Base-by-base conservation (phyloP, 202 grass and related monocot genomes). In the Schoenoplectus triqueter region DNA sequence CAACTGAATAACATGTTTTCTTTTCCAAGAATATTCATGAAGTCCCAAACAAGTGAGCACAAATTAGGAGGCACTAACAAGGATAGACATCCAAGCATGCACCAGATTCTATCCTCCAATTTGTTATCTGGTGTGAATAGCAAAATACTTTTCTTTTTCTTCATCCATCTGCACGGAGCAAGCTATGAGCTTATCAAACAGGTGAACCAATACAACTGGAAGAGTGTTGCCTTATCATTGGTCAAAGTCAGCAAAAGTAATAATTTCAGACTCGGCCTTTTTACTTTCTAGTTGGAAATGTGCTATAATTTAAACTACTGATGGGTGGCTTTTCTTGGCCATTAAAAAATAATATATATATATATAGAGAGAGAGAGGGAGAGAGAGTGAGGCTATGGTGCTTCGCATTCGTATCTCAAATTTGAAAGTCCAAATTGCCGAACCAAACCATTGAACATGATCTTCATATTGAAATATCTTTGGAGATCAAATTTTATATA, bases 241-340 rank as follows among this genome's bases (percentile, higher is more conserved):
- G 71, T 48, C 10, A 54, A 72, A 48, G 10, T 55, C 49, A 76
- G 64, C 44, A 44, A 70, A 83, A 70, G 47, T 64, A 74, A 69
- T 86, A 31, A 31, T 31, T 31, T 31, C 31, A 31, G 31, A 31
- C 31, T 31, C 31, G 31, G 31, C 31, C 31, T 31, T 31, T 31
- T 31, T 31, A 31, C 31, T 31, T 31, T 31, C 31, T 31, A 31
- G 31, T 31, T 31, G 31, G 31, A 31, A 31, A 31, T 31, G 31
- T 31, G 31, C 31, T 31, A 31, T 31, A 31, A 31, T 31, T 31
- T 31, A 31, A 31, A 31, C 31, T 31, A 31, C 31, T 31, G 31
- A 31, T 31, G 31, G 31, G 31, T 31, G 31, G 31, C 47, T 5
- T 73, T 83, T 8, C 10, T 18, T 11, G 22, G 19, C 15, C 47